A percentile compares a stretch with the other conserved stretches of the same genome.
These are phyloP conservation scores for Alternaria sp. DNA, from an alignment of 2,329 filamentous ascomycete genomes.

Conservation along the genomic window DNA sequence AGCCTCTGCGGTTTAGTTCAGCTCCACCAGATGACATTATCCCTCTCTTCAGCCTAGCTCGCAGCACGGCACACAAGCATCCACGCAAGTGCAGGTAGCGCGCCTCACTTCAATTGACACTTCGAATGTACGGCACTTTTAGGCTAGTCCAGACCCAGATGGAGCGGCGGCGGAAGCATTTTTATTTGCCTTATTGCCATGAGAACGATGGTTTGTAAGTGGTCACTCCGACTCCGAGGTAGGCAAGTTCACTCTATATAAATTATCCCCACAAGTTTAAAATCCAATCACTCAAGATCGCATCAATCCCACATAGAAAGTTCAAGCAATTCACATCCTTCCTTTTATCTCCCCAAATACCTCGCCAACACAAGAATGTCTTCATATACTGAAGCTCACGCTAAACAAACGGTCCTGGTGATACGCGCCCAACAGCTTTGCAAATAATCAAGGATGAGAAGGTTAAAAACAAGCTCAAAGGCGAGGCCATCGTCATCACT, in stretches of 20 bases:
- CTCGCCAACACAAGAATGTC: not conserved
- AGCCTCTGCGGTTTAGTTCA: not conserved
- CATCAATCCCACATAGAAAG: not conserved
- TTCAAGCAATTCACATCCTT: not conserved
- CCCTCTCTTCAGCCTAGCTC: not conserved
- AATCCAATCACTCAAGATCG: not conserved
- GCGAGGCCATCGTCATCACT: slow-evolving; percentile 42
- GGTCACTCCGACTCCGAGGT: too few relatives aligned
- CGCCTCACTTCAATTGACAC: too few relatives aligned
- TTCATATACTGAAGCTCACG: slow-evolving; percentile 12
- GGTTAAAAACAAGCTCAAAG: slow-evolving; percentile 44
- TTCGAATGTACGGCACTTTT: not conserved
- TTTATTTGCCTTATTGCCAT: not conserved
- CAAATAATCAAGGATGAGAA: slow-evolving; percentile 53
- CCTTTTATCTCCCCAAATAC: not conserved
- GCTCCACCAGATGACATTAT: slow-evolving; percentile 3
- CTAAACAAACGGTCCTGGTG: slow-evolving; percentile 48
- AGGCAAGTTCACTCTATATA: too few relatives aligned
- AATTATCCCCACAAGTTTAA: not conserved
- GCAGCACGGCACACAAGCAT: not conserved
- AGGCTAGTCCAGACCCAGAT: not conserved
- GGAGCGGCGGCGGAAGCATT: not conserved
- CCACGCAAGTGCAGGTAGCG: too few relatives aligned
- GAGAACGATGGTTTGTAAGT: slow-evolving; percentile 1
- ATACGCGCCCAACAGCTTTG: slow-evolving; percentile 54